Conservation (phyloP, 257 asterid genomes). For the Pogostemon cablin region DNA sequence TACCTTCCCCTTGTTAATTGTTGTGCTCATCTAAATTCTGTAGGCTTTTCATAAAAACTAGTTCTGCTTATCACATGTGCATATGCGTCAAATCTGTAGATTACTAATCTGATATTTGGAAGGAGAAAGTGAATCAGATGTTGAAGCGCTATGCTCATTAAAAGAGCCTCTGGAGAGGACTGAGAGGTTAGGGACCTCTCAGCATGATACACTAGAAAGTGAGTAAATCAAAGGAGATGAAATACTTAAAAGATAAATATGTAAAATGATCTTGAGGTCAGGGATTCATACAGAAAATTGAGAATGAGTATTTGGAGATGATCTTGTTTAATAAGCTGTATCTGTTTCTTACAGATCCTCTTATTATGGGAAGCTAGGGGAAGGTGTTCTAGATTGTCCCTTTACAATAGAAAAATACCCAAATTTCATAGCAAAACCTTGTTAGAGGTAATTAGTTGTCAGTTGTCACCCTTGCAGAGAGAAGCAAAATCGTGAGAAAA, state of each 20-base stretch:
- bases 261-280: background rate
- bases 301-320: background rate
- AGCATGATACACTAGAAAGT: background rate
- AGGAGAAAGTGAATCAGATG: background rate
- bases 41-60: background rate
- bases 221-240: background rate
- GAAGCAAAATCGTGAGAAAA: background rate
- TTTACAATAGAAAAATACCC: too few species aligned
- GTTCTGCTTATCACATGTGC: background rate
- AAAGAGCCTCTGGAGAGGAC: constrained; percentile 1
- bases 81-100: constrained; percentile 1
- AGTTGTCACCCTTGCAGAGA: background rate
- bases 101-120: background rate
- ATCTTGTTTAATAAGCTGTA: background rate
- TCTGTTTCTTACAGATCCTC: too few species aligned
- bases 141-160: background rate
- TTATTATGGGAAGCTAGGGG: too few species aligned
- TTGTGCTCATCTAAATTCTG: background rate
- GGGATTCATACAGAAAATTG: constrained; percentile 1
- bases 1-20: background rate
- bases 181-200: background rate
- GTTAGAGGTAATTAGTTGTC: background rate
- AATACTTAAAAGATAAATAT: background rate
- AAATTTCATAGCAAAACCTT: too few species aligned
- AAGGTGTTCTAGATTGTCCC: too few species aligned